phyloP scores from a whole-genome alignment of 257 asterid species.

The Solanum chilense region DNA sequence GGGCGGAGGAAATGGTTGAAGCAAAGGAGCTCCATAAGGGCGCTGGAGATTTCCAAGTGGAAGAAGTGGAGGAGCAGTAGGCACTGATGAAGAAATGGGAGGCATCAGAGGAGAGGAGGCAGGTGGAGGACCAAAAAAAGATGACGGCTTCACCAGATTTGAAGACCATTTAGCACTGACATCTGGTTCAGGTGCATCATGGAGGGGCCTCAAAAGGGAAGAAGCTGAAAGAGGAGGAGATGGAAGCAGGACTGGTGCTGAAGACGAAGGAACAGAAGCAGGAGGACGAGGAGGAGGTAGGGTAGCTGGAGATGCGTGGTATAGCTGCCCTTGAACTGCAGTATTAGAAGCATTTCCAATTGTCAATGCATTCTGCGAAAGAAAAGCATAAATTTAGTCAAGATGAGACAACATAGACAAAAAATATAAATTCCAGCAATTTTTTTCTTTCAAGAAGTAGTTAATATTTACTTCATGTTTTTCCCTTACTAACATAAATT shows the following conservation, averaged over 20 bases:
- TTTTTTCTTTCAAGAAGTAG: background rate
- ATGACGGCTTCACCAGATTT: slow-evolving; percentile 81
- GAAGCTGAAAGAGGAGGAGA: slow-evolving; percentile 36
- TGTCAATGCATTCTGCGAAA: slow-evolving; percentile 53
- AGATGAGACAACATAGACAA: background rate
- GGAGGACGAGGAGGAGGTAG: slow-evolving; percentile 37
- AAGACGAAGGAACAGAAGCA: slow-evolving; percentile 25
- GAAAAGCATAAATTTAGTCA: background rate
- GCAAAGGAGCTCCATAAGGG: slow-evolving; percentile 91
- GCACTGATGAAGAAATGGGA: slow-evolving; percentile 56
- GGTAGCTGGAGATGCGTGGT: slow-evolving; percentile 28
- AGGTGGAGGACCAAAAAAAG: slow-evolving; percentile 63
- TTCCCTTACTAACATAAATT: background rate
- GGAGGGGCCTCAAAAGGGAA: slow-evolving; percentile 44
- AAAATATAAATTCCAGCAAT: background rate
- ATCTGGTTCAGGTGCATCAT: slow-evolving; percentile 36
- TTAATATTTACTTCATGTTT: background rate
- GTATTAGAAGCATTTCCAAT: slow-evolving; percentile 44
- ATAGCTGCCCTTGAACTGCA: slow-evolving; percentile 39
- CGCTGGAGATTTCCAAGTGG: slow-evolving; percentile 50
- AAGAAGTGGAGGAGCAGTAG: slow-evolving; percentile 74
- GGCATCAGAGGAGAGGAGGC: slow-evolving; percentile 52
- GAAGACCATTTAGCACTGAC: slow-evolving; percentile 33
- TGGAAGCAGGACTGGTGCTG: slow-evolving; percentile 34
- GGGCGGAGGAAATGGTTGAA: slow-evolving; percentile 99